A percentile compares a stretch with the other conserved stretches of the same genome.
Conservation (phyloP, 176 grass and related monocot species). For the Typha latifolia region DNA sequence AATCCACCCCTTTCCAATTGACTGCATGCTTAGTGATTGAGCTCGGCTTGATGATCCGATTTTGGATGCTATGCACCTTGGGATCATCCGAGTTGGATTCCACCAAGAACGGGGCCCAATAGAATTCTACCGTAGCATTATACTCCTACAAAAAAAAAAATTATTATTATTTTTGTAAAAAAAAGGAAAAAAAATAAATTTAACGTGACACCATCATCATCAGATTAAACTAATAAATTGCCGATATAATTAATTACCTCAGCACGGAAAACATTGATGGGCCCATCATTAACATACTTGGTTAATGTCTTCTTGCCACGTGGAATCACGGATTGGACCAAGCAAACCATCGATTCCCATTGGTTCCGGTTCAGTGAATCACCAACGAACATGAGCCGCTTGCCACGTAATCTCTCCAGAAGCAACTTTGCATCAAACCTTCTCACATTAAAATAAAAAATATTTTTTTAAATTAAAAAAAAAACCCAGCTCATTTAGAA, state of each 20-base stretch:
- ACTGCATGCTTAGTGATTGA: constrained; percentile 68
- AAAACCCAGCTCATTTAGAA: too few species aligned
- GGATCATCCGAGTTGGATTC: constrained; percentile 98
- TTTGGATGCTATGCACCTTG: constrained; percentile 74
- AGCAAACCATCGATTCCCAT: constrained; percentile 99
- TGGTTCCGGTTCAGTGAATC: constrained; percentile 98
- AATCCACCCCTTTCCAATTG: constrained; percentile 83
- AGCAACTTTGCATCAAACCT: constrained; percentile 75
- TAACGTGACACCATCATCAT: too few species aligned
- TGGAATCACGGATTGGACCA: constrained; percentile 75
- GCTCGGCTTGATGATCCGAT: constrained; percentile 74
- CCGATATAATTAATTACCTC: constrained; percentile 21
- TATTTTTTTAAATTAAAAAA: constrained; percentile 5
- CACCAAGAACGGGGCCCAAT: constrained; percentile 97
- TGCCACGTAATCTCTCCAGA: constrained; percentile 73
- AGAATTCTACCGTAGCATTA: constrained; percentile 97
- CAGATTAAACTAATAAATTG: too few species aligned
- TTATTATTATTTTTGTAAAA: not conserved
- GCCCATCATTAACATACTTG: constrained; percentile 75
- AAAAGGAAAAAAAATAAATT: too few species aligned
- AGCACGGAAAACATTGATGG: constrained; percentile 64
- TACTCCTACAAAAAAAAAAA: constrained; percentile 35
- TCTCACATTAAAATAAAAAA: constrained; percentile 1
- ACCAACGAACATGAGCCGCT: constrained; percentile 94
- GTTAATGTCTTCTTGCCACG: constrained; percentile 66